Evolutionary conservation across 495 filamentous ascomycete genomes (phyloP).

Genomic region (Lophium mytilinum): DNA sequence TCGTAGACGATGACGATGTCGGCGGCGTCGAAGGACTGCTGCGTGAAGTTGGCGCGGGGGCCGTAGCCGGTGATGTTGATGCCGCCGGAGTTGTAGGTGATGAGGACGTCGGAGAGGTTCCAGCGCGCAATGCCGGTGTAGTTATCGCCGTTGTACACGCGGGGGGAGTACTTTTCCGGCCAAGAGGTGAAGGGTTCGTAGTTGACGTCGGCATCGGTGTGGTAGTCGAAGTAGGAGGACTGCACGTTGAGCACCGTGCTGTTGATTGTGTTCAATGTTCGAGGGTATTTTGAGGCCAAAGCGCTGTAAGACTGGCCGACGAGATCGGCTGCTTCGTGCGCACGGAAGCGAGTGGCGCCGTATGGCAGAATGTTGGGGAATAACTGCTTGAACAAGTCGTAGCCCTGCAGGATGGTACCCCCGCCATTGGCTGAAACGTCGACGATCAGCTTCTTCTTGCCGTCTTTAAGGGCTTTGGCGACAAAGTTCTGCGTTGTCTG

Average conservation of each 20-base stretch:
- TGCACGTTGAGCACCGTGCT: background rate
- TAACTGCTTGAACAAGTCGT: conserved; percentile 34
- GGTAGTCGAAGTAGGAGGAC: conserved; percentile 18
- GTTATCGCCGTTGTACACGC: conserved; percentile 18
- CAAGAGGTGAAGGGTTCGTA: conserved; percentile 15
- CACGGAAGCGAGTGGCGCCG: conserved; percentile 39
- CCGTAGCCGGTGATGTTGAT: conserved; percentile 31
- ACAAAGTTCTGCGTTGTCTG: conserved; percentile 33
- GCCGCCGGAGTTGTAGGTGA: conserved; percentile 10
- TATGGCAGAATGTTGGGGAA: conserved; percentile 41
- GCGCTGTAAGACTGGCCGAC: conserved; percentile 39
- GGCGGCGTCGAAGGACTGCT: conserved; percentile 19
- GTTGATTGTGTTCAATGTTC: background rate
- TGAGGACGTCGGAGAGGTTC: conserved; percentile 18
- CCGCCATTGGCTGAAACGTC: conserved; percentile 22
- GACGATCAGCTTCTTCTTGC: conserved; percentile 26
- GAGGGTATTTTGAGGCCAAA: conserved; percentile 15
- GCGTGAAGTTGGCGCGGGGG: conserved; percentile 32
- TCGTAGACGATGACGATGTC: conserved; percentile 39
- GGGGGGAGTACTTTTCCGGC: conserved; percentile 23
- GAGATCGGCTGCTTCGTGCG: conserved; percentile 37
- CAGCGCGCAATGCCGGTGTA: conserved; percentile 19
- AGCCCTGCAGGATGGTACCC: conserved; percentile 25
- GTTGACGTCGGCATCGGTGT: conserved; percentile 11
- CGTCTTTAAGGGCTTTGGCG: conserved; percentile 22